Conservation (phyloP, 495 filamentous ascomycete species). For the Trichoderma parareesei region DNA sequence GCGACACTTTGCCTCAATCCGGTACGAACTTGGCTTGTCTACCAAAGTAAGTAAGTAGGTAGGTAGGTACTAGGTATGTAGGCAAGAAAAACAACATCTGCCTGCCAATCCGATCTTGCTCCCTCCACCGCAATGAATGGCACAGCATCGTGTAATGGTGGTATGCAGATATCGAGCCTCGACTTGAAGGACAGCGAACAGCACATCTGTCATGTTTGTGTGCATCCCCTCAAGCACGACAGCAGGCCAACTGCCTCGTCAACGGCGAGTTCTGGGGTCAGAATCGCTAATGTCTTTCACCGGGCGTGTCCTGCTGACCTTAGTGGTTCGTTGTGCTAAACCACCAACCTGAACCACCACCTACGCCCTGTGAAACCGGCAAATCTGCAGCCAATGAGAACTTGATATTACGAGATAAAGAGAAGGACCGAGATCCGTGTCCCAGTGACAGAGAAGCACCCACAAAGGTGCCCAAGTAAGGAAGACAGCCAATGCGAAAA, state of each 20-base stretch:
- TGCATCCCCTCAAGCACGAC: not conserved
- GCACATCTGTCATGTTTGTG: too few species aligned
- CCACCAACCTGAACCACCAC: too few species aligned
- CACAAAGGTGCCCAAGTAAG: not conserved
- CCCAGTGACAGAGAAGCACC: not conserved
- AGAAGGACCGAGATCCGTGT: not conserved
- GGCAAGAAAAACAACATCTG: too few species aligned
- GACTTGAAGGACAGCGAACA: not conserved
- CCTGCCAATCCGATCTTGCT: too few species aligned
- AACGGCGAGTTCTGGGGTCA: not conserved
- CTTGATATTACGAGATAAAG: too few species aligned
- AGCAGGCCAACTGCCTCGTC: not conserved
- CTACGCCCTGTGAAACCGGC: not conserved
- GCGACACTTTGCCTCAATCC: too few species aligned
- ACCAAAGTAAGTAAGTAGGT: too few species aligned
- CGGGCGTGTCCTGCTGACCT: not conserved
- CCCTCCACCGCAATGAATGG: too few species aligned
- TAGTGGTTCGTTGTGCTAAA: too few species aligned
- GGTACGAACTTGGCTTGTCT: too few species aligned
- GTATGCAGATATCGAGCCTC: conserved; percentile 1
- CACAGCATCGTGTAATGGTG: not conserved
- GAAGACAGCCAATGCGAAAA: too few species aligned
- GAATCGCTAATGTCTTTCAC: not conserved
- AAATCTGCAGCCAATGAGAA: not conserved
- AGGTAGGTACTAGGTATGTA: too few species aligned